Percentiles rank a stretch among this genome's conserved stretches.
Evolutionary conservation across 805 yeast genomes (phyloP).

Genomic region (Zygotorulaspora danielsina): DNA sequence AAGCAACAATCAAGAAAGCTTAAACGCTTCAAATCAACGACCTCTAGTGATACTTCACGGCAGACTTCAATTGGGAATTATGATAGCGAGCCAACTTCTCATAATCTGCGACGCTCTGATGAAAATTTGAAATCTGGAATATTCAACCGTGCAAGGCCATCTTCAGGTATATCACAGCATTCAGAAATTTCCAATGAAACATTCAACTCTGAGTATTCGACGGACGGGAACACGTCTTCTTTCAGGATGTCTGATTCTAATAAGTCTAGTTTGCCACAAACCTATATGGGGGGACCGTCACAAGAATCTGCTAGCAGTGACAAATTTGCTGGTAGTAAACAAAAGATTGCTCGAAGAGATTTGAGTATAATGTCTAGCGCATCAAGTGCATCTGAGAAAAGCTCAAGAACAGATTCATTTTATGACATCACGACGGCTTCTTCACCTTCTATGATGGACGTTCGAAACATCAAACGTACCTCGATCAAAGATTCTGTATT

Average conservation of each 20-base stretch:
- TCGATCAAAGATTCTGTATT: slow-evolving; percentile 21
- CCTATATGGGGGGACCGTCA: slow-evolving; percentile 12
- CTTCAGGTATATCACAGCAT: slow-evolving; percentile 49
- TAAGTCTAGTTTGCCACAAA: slow-evolving; percentile 9
- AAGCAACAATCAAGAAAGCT: slow-evolving; percentile 13
- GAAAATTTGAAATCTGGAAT: slow-evolving; percentile 16
- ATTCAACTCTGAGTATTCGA: slow-evolving; percentile 49
- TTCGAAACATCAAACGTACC: slow-evolving; percentile 16
- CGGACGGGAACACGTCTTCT: slow-evolving; percentile 30
- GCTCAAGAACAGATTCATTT: slow-evolving; percentile 40
- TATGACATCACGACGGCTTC: slow-evolving; percentile 39
- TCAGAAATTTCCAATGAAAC: slow-evolving; percentile 47
- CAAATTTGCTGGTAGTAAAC: slow-evolving; percentile 21
- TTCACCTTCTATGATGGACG: slow-evolving; percentile 21
- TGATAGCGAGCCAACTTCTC: slow-evolving; percentile 23
- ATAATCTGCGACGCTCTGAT: slow-evolving; percentile 9
- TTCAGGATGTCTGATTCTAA: slow-evolving; percentile 11
- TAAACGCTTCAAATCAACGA: slow-evolving; percentile 26
- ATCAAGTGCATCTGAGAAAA: slow-evolving; percentile 39
- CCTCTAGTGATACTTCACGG: slow-evolving; percentile 29
- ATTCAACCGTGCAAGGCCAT: slow-evolving; percentile 40
- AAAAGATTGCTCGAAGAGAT: slow-evolving; percentile 33
- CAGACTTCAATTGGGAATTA: slow-evolving; percentile 31
- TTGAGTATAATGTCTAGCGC: slow-evolving; percentile 37
- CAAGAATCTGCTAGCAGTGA: slow-evolving; percentile 22